Evolutionary conservation across 1,139 yeast species (phyloP), one percentile per base, ranked within the genome.

Genomic region (Pichia sp.): DNA sequence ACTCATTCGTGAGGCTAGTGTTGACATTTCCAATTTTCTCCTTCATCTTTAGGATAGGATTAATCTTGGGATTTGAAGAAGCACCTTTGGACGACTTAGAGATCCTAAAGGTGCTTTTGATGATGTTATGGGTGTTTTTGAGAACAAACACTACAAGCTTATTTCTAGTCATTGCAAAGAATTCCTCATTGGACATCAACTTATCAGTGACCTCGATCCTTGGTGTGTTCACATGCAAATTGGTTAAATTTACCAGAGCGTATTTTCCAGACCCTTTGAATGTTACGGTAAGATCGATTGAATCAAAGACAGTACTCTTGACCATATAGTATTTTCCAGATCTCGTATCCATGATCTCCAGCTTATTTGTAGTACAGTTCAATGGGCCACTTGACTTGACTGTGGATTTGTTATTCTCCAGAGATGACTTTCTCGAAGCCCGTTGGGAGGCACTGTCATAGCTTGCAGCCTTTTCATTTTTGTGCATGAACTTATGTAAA

Each of bases 111-210:
- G 84, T 85, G 59, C 86, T 87, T 25, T 86, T 83, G 38, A 87
- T 66, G 41, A 88, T 72, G 46, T 81, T 75, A 6, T 95, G 95
- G 1, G 93, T 68, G 51, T 87, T 94, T 33, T 69, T 73, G 36
- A 87, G 60, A 26, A 87, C 74, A 15, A 78, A 67, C 55, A 72
- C 76, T 37, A 83, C 67, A 22, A 87, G 66, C 51, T 83, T 88
- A 48, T 75, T 79, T 53, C 78, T 74, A 35, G 86, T 53, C 29
- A 76, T 69, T 38, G 72, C 59, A 22, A 80, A 69, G 32, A 86
- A 65, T 42, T 87, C 96, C 45, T 81, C 74, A 34, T 74, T 74
- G 2, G 94, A 77, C 93, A 95, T 84, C 22, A 85, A 63, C 60
- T 77, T 78, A 56, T 85, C 73, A 31, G 56, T 57, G 52, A 83